Conservation (phyloP, 1,284 basidiomycete species). For the Boletus nobilissimus region DNA sequence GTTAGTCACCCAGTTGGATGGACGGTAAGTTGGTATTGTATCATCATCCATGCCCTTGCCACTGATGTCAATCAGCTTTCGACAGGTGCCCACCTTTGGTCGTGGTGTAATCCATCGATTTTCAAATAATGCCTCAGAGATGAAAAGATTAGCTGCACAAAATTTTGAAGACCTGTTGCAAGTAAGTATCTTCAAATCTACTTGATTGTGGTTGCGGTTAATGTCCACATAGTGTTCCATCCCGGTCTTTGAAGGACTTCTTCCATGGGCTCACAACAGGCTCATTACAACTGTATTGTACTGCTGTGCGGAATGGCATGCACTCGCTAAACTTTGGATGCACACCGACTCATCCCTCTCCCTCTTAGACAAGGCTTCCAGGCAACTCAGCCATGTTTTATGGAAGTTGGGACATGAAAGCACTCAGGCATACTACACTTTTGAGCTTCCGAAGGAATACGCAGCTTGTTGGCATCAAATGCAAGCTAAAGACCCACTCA, state of each 20-base stretch:
- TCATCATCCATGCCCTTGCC: conserved; percentile 11
- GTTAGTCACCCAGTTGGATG: conserved; percentile 12
- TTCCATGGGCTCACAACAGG: conserved; percentile 23
- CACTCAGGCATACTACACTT: background rate
- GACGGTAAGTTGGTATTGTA: conserved; percentile 9
- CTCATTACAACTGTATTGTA: conserved; percentile 27
- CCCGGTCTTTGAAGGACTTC: conserved; percentile 16
- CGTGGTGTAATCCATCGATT: conserved; percentile 17
- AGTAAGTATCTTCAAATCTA: conserved; percentile 13
- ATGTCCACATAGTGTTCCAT: background rate
- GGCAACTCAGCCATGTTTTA: conserved; percentile 1
- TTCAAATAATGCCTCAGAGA: conserved; percentile 15
- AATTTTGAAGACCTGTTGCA: conserved; percentile 40
- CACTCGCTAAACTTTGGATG: conserved; percentile 38
- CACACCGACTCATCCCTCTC: conserved; percentile 31
- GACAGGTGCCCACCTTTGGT: conserved; percentile 20
- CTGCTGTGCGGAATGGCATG: conserved; percentile 2
- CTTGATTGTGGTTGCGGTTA: background rate
- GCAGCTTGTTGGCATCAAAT: background rate
- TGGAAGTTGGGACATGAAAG: conserved; percentile 1
- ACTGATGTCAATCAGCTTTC: background rate
- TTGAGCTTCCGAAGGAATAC: conserved; percentile 12
- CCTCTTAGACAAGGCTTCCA: conserved; percentile 2
- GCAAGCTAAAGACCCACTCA: background rate
- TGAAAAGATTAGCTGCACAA: conserved; percentile 18